Conservation (phyloP, 2,329 filamentous ascomycete genomes). For the Xylaria hypoxylon region DNA sequence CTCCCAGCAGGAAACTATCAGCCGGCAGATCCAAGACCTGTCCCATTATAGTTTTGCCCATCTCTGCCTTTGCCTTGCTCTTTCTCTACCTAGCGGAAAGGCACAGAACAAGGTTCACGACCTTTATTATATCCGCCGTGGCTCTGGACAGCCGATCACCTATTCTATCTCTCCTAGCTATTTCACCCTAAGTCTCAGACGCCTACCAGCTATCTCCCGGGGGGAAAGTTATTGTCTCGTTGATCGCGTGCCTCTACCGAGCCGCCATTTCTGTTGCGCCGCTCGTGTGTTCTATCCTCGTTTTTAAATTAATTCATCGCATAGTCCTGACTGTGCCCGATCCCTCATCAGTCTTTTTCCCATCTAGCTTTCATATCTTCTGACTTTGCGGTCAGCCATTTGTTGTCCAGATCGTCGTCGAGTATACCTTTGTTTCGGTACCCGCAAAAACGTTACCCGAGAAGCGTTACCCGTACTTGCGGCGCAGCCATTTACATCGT, state of each 20-base stretch:
- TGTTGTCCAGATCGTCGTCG: conserved; percentile 4
- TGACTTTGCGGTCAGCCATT: conserved; percentile 13
- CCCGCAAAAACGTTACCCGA: neutral
- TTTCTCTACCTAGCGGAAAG: neutral
- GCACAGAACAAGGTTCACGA: conserved; percentile 12
- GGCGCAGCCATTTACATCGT: conserved; percentile 1
- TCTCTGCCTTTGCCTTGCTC: conserved; percentile 3
- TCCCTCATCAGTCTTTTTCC: neutral
- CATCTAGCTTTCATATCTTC: neutral
- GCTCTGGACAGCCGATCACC: conserved; percentile 17
- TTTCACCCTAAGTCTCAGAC: neutral
- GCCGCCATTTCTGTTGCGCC: conserved; percentile 3
- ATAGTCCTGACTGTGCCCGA: conserved; percentile 5
- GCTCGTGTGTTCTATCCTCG: conserved; percentile 14
- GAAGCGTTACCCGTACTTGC: conserved; percentile 1
- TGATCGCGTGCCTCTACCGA: conserved; percentile 25
- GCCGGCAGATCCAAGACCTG: conserved; percentile 11
- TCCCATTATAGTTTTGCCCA: neutral
- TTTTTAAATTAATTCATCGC: neutral
- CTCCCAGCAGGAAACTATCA: conserved; percentile 18
- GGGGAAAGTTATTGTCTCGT: neutral
- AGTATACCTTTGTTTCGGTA: conserved; percentile 5
- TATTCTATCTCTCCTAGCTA: neutral
- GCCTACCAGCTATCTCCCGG: neutral
- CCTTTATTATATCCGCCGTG: conserved; percentile 10